Base-by-base conservation (phyloP, 2,329 filamentous ascomycete genomes). In the Scedosporium boydii region DNA sequence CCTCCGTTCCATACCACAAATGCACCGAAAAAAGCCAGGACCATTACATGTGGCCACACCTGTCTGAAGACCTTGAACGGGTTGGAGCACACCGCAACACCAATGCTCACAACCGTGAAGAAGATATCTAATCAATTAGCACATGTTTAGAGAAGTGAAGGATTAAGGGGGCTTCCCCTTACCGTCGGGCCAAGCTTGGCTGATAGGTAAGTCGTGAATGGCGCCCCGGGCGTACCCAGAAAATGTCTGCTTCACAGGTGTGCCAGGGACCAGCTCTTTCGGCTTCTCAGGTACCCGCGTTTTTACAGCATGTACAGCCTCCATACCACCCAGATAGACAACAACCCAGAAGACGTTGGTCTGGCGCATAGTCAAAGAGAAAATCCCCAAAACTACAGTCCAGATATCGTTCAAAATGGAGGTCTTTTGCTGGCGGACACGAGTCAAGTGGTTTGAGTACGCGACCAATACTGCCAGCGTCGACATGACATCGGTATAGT, bases 331-430 rank as follows among this genome's bases (percentile, higher is more conserved):
- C 68, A 91, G 84, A 69, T 90, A 91, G 0, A 93, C 79, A 1
- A 90, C 88, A 0, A 93, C 87, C 95, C 95, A 99, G 72, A 99
- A 96, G 62, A 98, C 89, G 69, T 99, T 99, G 0, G 95, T 99
- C 74, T 99, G 95, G 26, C 95, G 82, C 78, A 96, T 95, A 2
- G 83, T 76, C 21, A 99, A 79, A 1, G 91, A 81, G 1, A 83
- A 65, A 0, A 91, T 66, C 0, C 92, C 92, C 5, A 88, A 72
- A 0, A 79, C 1, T 0, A 90, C 64, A 0, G 78, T 77, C 10
- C 67, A 64, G 0, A 86, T 1, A 58, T 79, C 78, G 53, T 73
- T 81, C 6, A 68, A 3, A 4, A 77, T 16, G 0, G 75, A 74
- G 4, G 70, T 74, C 6, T 57, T 59, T 10, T 69, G 65, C 38